These are phyloP conservation scores for Zizania latifolia DNA, from an alignment of 176 grass and related monocot genomes.

Conservation along the genomic window DNA sequence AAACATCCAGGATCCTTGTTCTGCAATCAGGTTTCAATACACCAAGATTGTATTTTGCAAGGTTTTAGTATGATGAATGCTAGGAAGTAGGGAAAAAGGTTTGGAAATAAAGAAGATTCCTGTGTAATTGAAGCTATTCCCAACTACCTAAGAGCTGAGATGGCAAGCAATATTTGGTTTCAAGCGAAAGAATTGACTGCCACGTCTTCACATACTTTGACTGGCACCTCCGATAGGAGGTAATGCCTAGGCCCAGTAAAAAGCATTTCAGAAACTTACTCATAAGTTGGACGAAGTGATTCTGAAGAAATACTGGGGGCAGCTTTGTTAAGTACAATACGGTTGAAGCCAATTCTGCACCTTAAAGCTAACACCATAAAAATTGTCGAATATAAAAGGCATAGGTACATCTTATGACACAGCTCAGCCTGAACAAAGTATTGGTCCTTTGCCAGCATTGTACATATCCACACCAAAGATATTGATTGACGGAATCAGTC, in stretches of 20 bases:
- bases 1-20: slow-evolving; percentile 24
- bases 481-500: slow-evolving; percentile 25
- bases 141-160: slow-evolving; percentile 32
- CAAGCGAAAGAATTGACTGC: slow-evolving; percentile 34
- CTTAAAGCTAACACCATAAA: slow-evolving; percentile 10
- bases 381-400: slow-evolving; percentile 6
- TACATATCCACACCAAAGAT: slow-evolving; percentile 19
- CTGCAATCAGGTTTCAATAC: slow-evolving; percentile 12
- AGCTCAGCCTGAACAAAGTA: slow-evolving; percentile 23
- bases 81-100: slow-evolving; percentile 13
- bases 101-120: slow-evolving; percentile 4
- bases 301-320: slow-evolving; percentile 4
- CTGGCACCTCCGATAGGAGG: background rate
- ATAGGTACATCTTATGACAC: slow-evolving; percentile 15
- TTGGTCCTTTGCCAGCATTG: slow-evolving; percentile 21
- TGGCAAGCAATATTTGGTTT: too few relatives aligned
- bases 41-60: slow-evolving; percentile 12
- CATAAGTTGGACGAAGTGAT: background rate
- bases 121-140: slow-evolving; percentile 24
- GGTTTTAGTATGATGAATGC: slow-evolving; percentile 22
- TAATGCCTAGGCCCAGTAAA: background rate
- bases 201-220: slow-evolving; percentile 19
- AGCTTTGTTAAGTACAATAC: slow-evolving; percentile 17
- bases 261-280: background rate
- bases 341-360: background rate